These are phyloP conservation scores for Spatholobus suberectus DNA, from an alignment of 306 rosid species.

Conservation along the genomic window DNA sequence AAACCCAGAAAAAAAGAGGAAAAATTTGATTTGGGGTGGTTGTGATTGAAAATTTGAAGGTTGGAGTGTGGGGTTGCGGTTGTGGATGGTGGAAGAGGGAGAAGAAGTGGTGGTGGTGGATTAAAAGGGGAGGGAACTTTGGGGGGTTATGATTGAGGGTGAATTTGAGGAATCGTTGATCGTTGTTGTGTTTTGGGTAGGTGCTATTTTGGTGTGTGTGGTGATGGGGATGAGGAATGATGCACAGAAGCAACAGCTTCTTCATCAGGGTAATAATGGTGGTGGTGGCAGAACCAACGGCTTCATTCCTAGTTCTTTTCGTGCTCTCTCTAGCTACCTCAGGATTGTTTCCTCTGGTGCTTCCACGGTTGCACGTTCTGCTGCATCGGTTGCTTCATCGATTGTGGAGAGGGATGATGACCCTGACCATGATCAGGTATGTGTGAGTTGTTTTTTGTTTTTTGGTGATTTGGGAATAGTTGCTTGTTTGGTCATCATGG, in stretches of 20 bases:
- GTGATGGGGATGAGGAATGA: conserved; percentile 92
- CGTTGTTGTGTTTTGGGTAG: conserved; percentile 51
- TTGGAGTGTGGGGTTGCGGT: conserved; percentile 47
- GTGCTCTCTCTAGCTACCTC: conserved; percentile 84
- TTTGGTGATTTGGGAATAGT: conserved; percentile 10
- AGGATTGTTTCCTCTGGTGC: conserved; percentile 93
- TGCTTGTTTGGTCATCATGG: conserved; percentile 1
- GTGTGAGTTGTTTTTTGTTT: conserved; percentile 1
- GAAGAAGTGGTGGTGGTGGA: conserved; percentile 25
- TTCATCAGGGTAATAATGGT: conserved; percentile 61
- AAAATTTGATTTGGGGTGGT: conserved; percentile 36
- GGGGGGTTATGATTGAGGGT: conserved; percentile 71
- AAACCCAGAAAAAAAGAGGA: conserved; percentile 14
- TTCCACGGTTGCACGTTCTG: conserved; percentile 92
- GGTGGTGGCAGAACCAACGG: conserved; percentile 69
- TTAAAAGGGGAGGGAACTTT: conserved; percentile 53
- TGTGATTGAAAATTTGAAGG: conserved; percentile 55
- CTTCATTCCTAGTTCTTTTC: conserved; percentile 81
- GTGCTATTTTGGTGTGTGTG: conserved; percentile 51
- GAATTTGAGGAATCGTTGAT: conserved; percentile 62
- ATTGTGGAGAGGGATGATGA: conserved; percentile 86
- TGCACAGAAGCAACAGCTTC: conserved; percentile 69
- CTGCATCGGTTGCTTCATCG: conserved; percentile 91
- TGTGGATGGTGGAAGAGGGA: conserved; percentile 41
- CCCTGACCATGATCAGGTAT: conserved; percentile 80